These are phyloP conservation scores for Erythrophleum fordii DNA, from an alignment of 306 rosid genomes.

Conservation along the genomic window DNA sequence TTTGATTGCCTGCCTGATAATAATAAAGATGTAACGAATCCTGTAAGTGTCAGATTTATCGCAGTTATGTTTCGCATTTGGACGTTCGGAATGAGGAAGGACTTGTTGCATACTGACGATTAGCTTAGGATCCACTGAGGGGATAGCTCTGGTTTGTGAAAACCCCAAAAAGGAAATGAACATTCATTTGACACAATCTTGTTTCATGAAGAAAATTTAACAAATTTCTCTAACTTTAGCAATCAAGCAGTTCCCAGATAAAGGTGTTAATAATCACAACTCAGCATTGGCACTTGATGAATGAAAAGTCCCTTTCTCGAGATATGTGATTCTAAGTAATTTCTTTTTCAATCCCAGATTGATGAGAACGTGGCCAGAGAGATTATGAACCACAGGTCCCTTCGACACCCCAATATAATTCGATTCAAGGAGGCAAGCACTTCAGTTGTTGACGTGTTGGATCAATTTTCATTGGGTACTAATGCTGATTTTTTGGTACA, in stretches of 20 bases:
- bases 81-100: conserved; percentile 12
- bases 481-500: not conserved
- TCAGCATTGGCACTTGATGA: not conserved
- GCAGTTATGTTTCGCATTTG: conserved; percentile 32
- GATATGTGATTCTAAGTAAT: not conserved
- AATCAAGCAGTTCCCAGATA: conserved; percentile 27
- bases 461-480: not conserved
- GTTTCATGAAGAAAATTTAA: conserved; percentile 29
- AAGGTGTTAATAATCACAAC: conserved; percentile 19
- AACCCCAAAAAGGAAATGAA: conserved; percentile 12
- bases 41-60: conserved; percentile 30
- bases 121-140: conserved; percentile 7
- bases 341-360: conserved; percentile 47
- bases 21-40: not conserved
- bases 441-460: conserved; percentile 25
- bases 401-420: conserved; percentile 75
- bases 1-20: not conserved
- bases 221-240: not conserved
- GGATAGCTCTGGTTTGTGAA: conserved; percentile 35
- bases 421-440: conserved; percentile 78
- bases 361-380: conserved; percentile 85
- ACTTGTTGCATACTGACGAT: not conserved
- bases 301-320: conserved; percentile 27
- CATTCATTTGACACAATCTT: conserved; percentile 19
- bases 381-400: conserved; percentile 82